Base-by-base conservation (phyloP, 2,329 filamentous ascomycete species). In the Truncatella angustata region DNA sequence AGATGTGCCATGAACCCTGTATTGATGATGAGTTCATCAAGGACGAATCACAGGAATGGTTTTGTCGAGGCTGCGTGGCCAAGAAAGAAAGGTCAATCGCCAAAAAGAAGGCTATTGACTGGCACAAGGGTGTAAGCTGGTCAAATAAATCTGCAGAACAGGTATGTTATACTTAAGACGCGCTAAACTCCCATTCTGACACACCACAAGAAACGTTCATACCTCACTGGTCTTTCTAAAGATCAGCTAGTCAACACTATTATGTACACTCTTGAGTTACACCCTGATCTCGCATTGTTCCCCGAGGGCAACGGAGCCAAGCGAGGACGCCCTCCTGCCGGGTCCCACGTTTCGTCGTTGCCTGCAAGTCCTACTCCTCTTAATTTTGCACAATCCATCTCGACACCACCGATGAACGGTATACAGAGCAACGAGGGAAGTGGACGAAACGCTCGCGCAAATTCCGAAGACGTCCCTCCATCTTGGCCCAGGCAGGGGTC, bases 1-100 rank as follows among this genome's bases (percentile, higher is more conserved):
- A 91, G 66, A 82, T 84, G 61, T 95, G 90, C 63, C 90, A 95
- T 66, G 80, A 88, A 53, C 90, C 90, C 1, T 79, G 80, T 7
- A 89, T 95, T 54, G 77, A 80, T n/a, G 81, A 86, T 55, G 81
- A 86, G 16, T 82, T 87, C 18, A 80, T 92, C 43, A 77, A 78
- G 32, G 80, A 89, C 54, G 75, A 84, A 56, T 81, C 82, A 56
- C 81, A 81, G 54, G 82, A 85, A 57, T 94, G 90, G 89, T 82
- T 84, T 63, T 94, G 90, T 63, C 71, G 71, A 5, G 74, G 79
- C 24, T 93, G 90, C 65, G 66, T 65, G 52, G 70, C 63, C 43
- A 80, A 75, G 66, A 74, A 69, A 46, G 73, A 75, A 58, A 74
- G 66, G 54, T 72, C 75, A 35, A 51, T 70, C 16, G 71, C 66